Evolutionary conservation across 2,329 filamentous ascomycete species (phyloP).

Genomic region (Mariannaea sp.): DNA sequence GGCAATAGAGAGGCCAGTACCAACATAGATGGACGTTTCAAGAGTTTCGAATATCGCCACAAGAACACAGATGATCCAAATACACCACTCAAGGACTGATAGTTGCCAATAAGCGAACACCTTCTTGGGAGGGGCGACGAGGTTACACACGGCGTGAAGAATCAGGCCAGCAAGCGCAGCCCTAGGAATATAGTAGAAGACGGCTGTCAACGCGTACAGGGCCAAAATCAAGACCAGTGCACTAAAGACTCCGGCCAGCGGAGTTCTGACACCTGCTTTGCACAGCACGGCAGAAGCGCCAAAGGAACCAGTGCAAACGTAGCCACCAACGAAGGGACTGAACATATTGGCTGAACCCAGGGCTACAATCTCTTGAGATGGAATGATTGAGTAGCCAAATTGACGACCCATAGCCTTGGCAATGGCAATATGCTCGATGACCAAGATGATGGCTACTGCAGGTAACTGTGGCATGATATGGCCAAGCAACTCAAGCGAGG

Average conservation of each 20-base stretch:
- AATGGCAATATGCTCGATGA: conserved; percentile 85
- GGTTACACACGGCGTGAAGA: conserved; percentile 80
- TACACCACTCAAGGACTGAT: conserved; percentile 72
- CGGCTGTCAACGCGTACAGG: conserved; percentile 75
- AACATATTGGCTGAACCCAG: conserved; percentile 78
- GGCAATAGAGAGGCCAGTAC: conserved; percentile 48
- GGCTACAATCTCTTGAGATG: conserved; percentile 79
- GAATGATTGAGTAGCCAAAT: conserved; percentile 79
- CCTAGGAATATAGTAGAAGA: conserved; percentile 82
- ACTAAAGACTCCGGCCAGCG: conserved; percentile 78
- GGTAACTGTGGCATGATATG: conserved; percentile 67
- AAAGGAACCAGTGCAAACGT: conserved; percentile 54
- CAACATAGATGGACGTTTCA: conserved; percentile 57
- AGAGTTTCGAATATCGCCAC: conserved; percentile 56
- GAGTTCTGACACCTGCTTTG: conserved; percentile 81
- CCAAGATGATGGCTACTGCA: conserved; percentile 73
- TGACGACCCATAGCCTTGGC: conserved; percentile 81
- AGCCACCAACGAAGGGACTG: conserved; percentile 71
- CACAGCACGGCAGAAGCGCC: conserved; percentile 80
- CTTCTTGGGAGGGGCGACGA: conserved; percentile 74
- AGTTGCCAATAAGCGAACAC: conserved; percentile 80
- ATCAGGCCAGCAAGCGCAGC: conserved; percentile 75
- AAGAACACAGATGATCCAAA: conserved; percentile 76
- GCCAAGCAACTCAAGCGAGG: conserved; percentile 60
- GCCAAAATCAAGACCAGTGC: conserved; percentile 76